Percentiles rank a stretch among this genome's conserved stretches.
Evolutionary conservation across 768 basidiomycete species (phyloP).

Genomic region (Tricholoma bakamatsutake): DNA sequence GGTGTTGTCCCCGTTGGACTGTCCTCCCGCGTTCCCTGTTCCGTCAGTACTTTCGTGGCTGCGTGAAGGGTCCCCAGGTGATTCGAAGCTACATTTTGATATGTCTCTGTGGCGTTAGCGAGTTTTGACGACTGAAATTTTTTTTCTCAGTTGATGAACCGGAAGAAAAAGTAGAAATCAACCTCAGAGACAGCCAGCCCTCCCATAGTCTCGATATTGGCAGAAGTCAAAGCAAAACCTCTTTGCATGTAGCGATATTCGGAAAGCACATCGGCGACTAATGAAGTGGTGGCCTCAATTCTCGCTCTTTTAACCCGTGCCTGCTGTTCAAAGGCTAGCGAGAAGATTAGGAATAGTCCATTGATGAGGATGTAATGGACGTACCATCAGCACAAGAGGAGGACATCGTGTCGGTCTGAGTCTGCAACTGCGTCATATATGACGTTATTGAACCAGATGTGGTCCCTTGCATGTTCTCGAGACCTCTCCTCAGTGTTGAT

Average conservation of each 20-base stretch:
- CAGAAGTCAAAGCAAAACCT: slow-evolving; percentile 44
- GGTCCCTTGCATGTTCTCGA: slow-evolving; percentile 39
- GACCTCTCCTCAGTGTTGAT: slow-evolving; percentile 32
- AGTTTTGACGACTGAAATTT: slow-evolving; percentile 36
- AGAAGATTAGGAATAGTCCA: background rate
- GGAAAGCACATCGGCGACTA: slow-evolving; percentile 44
- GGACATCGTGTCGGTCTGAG: slow-evolving; percentile 38
- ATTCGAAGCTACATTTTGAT: slow-evolving; percentile 34
- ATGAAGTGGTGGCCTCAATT: slow-evolving; percentile 47
- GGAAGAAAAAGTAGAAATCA: background rate
- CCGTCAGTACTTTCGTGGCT: slow-evolving; percentile 43
- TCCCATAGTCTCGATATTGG: slow-evolving; percentile 21
- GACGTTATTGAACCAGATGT: slow-evolving; percentile 41
- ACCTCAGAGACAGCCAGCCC: slow-evolving; percentile 49
- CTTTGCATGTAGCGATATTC: slow-evolving; percentile 48
- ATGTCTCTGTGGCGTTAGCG: slow-evolving; percentile 33
- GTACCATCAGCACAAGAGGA: slow-evolving; percentile 40
- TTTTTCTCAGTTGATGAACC: background rate
- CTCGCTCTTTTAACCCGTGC: slow-evolving; percentile 62
- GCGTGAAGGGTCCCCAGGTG: slow-evolving; percentile 45
- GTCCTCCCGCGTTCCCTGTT: slow-evolving; percentile 60
- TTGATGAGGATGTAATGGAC: slow-evolving; percentile 8
- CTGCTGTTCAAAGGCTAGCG: slow-evolving; percentile 55
- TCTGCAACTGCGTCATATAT: slow-evolving; percentile 48
- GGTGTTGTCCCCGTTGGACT: slow-evolving; percentile 69